phyloP scores from a whole-genome alignment of 1,284 basidiomycete genomes.

The Malassezia obtusa region DNA sequence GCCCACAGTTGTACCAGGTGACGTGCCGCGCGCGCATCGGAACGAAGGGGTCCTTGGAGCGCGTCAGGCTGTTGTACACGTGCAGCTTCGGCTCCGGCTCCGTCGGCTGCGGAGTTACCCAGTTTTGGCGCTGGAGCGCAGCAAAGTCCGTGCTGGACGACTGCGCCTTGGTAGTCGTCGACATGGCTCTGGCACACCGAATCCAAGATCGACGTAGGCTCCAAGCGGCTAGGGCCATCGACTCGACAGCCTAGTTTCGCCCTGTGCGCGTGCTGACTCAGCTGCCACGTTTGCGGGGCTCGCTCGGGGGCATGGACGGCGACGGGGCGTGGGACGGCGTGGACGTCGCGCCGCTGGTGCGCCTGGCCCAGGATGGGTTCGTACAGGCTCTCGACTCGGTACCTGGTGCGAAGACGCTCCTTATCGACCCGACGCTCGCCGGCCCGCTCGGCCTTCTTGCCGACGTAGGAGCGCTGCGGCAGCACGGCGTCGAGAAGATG shows the following conservation, averaged over 20 bases:
- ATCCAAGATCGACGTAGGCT: not conserved
- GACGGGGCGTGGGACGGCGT: slow-evolving; percentile 3
- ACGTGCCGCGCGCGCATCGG: slow-evolving; percentile 71
- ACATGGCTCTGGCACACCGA: not conserved
- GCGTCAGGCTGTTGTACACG: slow-evolving; percentile 89
- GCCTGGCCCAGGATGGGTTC: slow-evolving; percentile 26
- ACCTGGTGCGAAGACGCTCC: slow-evolving; percentile 68
- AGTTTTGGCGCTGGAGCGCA: not conserved
- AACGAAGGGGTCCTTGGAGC: slow-evolving; percentile 67
- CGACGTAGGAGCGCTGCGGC: slow-evolving; percentile 82
- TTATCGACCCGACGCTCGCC: slow-evolving; percentile 75
- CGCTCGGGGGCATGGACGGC: not conserved
- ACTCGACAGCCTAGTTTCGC: not conserved
- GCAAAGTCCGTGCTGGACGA: not conserved
- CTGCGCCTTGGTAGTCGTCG: not conserved
- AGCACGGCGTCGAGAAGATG: slow-evolving; percentile 98
- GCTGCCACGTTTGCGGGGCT: not conserved
- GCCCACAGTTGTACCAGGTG: slow-evolving; percentile 96
- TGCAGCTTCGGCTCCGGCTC: slow-evolving; percentile 55
- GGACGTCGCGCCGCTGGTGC: slow-evolving; percentile 16
- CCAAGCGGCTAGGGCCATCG: not conserved
- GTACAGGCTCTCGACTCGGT: slow-evolving; percentile 28
- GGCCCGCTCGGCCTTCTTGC: slow-evolving; percentile 86
- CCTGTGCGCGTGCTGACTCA: not conserved
- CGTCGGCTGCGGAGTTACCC: slow-evolving; percentile 6